A percentile compares a stretch with the other conserved stretches of the same genome.
Evolutionary conservation across 441 rosid genomes (phyloP).

Genomic region (Jatropha multifida): DNA sequence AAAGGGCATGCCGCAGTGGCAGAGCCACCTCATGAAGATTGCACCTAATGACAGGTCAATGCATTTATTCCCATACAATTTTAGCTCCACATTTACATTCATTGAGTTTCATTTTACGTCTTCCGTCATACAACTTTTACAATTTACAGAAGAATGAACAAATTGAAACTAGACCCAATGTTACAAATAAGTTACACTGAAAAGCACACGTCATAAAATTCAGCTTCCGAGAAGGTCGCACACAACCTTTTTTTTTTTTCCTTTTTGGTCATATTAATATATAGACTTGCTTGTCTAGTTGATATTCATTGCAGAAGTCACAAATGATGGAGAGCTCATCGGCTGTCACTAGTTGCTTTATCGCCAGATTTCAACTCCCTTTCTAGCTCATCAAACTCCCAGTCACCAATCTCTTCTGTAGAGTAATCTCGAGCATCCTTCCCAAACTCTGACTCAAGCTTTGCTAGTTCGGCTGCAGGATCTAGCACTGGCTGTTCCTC

Average conservation of each 20-base stretch:
- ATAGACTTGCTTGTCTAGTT: slow-evolving; percentile 16
- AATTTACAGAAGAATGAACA: slow-evolving; percentile 60
- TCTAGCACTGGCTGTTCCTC: slow-evolving; percentile 50
- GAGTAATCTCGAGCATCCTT: slow-evolving; percentile 75
- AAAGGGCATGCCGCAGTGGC: not conserved
- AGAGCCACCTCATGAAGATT: not conserved
- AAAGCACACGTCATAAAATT: slow-evolving; percentile 31
- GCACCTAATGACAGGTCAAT: not conserved
- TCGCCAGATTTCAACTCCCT: slow-evolving; percentile 65
- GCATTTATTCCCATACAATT: not conserved
- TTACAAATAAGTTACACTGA: slow-evolving; percentile 30
- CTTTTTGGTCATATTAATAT: slow-evolving; percentile 13
- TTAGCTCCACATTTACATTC: slow-evolving; percentile 8
- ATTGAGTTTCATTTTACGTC: slow-evolving; percentile 29
- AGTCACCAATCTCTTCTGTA: slow-evolving; percentile 74
- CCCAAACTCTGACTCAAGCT: slow-evolving; percentile 93
- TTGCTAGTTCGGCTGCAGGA: slow-evolving; percentile 84
- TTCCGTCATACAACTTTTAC: slow-evolving; percentile 34
- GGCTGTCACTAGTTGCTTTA: slow-evolving; percentile 32
- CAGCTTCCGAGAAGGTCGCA: slow-evolving; percentile 27
- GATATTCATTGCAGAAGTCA: slow-evolving; percentile 5
- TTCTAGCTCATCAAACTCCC: slow-evolving; percentile 99
- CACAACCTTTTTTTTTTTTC: not conserved
- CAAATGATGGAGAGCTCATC: not conserved
- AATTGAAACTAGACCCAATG: slow-evolving; percentile 25